Evolutionary conservation across 345 rosid species (phyloP), one percentile per base, ranked within the genome.

Genomic region (Eucalyptus urophylla): DNA sequence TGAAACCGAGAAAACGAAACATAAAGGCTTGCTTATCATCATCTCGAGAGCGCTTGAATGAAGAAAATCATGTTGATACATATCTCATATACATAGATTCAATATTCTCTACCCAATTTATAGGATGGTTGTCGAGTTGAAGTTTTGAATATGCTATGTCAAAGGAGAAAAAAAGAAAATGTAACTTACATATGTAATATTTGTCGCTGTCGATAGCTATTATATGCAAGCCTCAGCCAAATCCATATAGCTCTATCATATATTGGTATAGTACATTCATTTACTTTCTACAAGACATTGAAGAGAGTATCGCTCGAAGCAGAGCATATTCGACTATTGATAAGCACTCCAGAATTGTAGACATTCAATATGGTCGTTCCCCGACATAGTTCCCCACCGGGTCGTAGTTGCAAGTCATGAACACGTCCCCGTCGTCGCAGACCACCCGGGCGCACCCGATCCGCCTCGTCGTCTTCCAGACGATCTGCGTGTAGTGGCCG

Each of bases 391-490:
- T 97, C 17, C 99, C 99, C 4, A 93, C 94, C 56, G 99, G 99
- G 86, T 97, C 96, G 87, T 96, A 97, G 87, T 97, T 97, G 90
- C 99, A 97, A 27, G 97, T 97, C 94, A 97, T 97, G 88, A 97
- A 97, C 88, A 96, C 98, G 87, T 95, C 98, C 85, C 99, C 99
- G 29, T 88, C 90, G 43, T 94, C 93, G 83, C 99, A 97, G 51
- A 95, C 94, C 76, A 92, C 94, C 17, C 98, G 96, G 86, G 97
- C 98, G 51, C 98, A 97, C 10, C 99, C 99, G 58, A 97, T 86
- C 87, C 91, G 92, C 88, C 94, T 93, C 7, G 97, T 97, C 21
- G 53, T 91, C 90, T 90, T 94, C 99, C 99, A 97, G 87, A 97
- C 96, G 44, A 97, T 93, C 86, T 97, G 99, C 4, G 99, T 97